phyloP scores from a whole-genome alignment of 495 filamentous ascomycete genomes.

The Chlorociboria aeruginascens region DNA sequence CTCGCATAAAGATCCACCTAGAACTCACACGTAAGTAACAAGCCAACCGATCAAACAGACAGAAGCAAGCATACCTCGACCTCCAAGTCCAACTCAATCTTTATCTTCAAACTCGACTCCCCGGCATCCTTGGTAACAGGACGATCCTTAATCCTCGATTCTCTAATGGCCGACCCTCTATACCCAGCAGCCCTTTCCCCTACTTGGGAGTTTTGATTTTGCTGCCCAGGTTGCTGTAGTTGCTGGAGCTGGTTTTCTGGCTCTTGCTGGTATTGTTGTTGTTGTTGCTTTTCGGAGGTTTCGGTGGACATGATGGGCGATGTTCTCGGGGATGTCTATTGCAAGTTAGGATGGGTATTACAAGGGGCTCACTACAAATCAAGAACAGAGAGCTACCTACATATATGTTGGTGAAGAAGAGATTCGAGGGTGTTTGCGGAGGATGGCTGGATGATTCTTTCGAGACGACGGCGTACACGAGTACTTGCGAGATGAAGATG shows the following conservation, averaged over 20 bases:
- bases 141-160: slow-evolving; percentile 18
- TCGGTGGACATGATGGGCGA: too few relatives aligned
- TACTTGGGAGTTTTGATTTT: not conserved
- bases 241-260: slow-evolving; percentile 1
- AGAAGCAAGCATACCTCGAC: slow-evolving; percentile 20
- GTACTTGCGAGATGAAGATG: too few relatives aligned
- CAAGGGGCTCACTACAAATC: too few relatives aligned
- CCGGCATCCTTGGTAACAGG: slow-evolving; percentile 8
- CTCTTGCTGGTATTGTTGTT: slow-evolving; percentile 3
- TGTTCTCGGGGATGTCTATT: too few relatives aligned
- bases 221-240: slow-evolving; percentile 8
- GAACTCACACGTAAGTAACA: slow-evolving; percentile 14
- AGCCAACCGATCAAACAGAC: slow-evolving; percentile 15
- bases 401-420: too few relatives aligned
- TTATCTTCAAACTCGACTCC: slow-evolving; percentile 19
- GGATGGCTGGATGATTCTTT: too few relatives aligned
- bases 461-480: too few relatives aligned
- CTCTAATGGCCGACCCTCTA: slow-evolving; percentile 14
- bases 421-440: too few relatives aligned
- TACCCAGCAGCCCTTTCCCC: not conserved
- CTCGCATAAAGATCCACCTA: slow-evolving; percentile 20
- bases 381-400: too few relatives aligned
- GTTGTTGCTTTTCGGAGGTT: not conserved
- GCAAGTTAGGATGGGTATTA: too few relatives aligned
- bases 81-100: slow-evolving; percentile 19